Evolutionary conservation across 352 stramenopile genomes (phyloP).

Genomic region (Pythium periplocum): DNA sequence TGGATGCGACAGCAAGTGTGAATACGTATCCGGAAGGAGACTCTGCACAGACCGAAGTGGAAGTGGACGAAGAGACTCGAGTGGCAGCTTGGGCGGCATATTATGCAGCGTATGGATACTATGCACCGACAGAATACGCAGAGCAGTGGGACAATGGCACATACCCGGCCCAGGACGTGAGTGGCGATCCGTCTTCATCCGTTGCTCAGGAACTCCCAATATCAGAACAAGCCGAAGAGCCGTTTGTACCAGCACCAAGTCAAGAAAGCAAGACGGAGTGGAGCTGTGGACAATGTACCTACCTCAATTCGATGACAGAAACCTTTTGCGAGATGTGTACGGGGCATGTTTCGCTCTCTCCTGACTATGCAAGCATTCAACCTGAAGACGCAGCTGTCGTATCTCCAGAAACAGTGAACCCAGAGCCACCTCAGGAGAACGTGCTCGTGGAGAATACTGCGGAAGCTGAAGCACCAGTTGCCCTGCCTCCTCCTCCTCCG

Average conservation of each 20-base stretch:
- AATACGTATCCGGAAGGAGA: not conserved
- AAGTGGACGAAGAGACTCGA: slow-evolving; percentile 1
- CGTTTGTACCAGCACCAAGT: no score
- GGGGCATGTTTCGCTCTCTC: slow-evolving; percentile 44
- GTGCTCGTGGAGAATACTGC: no score
- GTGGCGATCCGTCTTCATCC: no score
- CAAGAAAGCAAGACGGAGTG: slow-evolving; percentile 8
- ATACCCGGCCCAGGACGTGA: no score
- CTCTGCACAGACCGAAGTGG: not conserved
- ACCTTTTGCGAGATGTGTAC: slow-evolving; percentile 62
- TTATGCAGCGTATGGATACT: slow-evolving; percentile 16
- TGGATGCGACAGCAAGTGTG: no score
- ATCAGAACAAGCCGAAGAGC: no score
- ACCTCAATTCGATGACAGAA: slow-evolving; percentile 41
- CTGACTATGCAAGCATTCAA: slow-evolving; percentile 5
- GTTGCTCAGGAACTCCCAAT: no score
- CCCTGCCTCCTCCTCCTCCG: not conserved
- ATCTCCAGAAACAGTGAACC: slow-evolving; percentile 2
- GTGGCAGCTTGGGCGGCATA: slow-evolving; percentile 18
- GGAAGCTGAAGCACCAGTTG: slow-evolving; percentile 1
- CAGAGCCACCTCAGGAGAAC: no score
- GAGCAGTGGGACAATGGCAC: not conserved
- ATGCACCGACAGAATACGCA: slow-evolving; percentile 2
- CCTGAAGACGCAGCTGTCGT: slow-evolving; percentile 3
- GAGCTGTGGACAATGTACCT: slow-evolving; percentile 56